phyloP scores from a whole-genome alignment of 2,329 filamentous ascomycete species.

The Colletotrichum shisoi region DNA sequence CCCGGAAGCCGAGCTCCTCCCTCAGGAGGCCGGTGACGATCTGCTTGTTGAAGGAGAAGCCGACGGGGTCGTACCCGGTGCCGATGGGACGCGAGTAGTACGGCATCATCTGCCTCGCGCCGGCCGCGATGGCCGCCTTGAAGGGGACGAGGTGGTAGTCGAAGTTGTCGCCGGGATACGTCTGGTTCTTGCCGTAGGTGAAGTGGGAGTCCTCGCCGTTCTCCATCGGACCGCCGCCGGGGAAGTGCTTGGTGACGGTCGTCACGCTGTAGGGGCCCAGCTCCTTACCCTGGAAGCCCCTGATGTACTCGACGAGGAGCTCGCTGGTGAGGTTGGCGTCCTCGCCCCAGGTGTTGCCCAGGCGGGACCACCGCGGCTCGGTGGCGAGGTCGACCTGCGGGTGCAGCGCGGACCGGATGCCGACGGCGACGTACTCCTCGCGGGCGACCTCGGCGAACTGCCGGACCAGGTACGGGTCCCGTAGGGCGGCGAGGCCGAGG shows the following conservation, averaged over 20 bases:
- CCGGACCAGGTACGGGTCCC: slow-evolving; percentile 54
- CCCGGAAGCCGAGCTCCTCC: slow-evolving; percentile 58
- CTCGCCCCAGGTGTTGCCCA: slow-evolving; percentile 57
- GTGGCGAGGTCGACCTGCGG: slow-evolving; percentile 61
- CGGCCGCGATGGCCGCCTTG: slow-evolving; percentile 58
- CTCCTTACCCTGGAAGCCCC: slow-evolving; percentile 56
- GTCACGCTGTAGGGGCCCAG: slow-evolving; percentile 56
- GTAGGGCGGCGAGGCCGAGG: slow-evolving; percentile 59
- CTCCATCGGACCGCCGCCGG: slow-evolving; percentile 58
- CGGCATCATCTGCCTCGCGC: slow-evolving; percentile 61
- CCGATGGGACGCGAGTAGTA: slow-evolving; percentile 60
- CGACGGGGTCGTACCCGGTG: slow-evolving; percentile 57
- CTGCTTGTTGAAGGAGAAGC: slow-evolving; percentile 60
- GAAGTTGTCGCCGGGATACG: slow-evolving; percentile 60
- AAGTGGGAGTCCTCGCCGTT: slow-evolving; percentile 63
- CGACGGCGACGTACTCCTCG: slow-evolving; percentile 55
- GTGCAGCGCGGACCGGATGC: slow-evolving; percentile 57
- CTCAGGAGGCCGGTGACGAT: slow-evolving; percentile 60
- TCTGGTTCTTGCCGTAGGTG: slow-evolving; percentile 59
- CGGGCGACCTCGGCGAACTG: slow-evolving; percentile 59
- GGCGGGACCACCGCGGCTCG: slow-evolving; percentile 60
- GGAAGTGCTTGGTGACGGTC: slow-evolving; percentile 63
- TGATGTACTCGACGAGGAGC: slow-evolving; percentile 55
- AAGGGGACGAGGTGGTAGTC: slow-evolving; percentile 61
- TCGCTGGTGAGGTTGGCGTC: slow-evolving; percentile 53